Conservation (phyloP, 495 filamentous ascomycete genomes). For the Xylaria flabelliformis region DNA sequence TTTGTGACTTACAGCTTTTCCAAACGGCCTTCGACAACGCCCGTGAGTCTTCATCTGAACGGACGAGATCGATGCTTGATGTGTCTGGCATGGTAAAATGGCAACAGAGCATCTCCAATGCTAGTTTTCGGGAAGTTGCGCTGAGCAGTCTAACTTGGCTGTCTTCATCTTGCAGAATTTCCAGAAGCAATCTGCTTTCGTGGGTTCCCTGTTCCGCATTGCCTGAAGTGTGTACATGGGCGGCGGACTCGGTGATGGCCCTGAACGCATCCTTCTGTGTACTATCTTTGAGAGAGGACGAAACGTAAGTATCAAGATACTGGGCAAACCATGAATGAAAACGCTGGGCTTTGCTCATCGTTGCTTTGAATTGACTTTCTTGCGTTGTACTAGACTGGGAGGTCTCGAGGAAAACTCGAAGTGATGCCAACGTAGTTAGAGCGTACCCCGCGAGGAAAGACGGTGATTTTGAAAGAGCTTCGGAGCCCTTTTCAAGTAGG, state of each 20-base stretch:
- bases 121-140: constrained; percentile 68
- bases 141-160: constrained; percentile 67
- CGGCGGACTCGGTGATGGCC: constrained; percentile 67
- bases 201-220: constrained; percentile 65
- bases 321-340: constrained; percentile 76
- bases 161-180: constrained; percentile 75
- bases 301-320: constrained; percentile 64
- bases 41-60: constrained; percentile 65
- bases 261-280: constrained; percentile 63
- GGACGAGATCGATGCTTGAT: constrained; percentile 65
- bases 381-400: constrained; percentile 74
- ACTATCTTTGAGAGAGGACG: constrained; percentile 52
- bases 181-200: constrained; percentile 75
- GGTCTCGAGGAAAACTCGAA: constrained; percentile 73
- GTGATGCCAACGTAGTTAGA: constrained; percentile 74
- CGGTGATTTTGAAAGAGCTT: constrained; percentile 67
- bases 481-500: constrained; percentile 70
- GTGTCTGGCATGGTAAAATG: constrained; percentile 68
- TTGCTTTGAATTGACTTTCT: constrained; percentile 73
- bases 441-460: constrained; percentile 80
- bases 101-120: constrained; percentile 74
- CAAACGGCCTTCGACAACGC: constrained; percentile 69
- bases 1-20: constrained; percentile 69
- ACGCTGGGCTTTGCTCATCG: constrained; percentile 66
- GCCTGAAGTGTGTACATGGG: constrained; percentile 61